Evolutionary conservation across 164 flowering plant species (phyloP), one percentile per base, ranked within the genome.

Genomic region (Vitis labrusca): DNA sequence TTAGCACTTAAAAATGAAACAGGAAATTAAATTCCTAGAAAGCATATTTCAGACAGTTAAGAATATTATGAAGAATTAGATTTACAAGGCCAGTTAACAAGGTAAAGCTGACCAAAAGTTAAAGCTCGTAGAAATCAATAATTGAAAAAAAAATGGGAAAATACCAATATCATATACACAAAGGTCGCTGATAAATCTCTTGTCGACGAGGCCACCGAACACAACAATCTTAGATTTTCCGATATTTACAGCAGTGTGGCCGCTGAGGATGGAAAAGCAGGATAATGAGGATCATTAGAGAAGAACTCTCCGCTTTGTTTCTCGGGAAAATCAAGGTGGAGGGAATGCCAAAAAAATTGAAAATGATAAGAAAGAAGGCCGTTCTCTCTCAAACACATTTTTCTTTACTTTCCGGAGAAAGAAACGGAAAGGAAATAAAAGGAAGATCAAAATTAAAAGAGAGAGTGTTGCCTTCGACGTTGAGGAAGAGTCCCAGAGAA

Each of bases 161-260:
- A 4, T 84, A 96, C 98, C 97, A 1, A 85, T 80, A 63, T 93
- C 98, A 66, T 84, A 93, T 16, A 96, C 97, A n/a, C 73, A 62
- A 64, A 92, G 70, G 72, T 96, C 99, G 70, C 68, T 77, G 72
- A 92, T 81, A 74, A 96, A 93, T 61, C 71, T 81, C 81, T 92
- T 93, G 71, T 96, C 95, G 30, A 88, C 75, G 16, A 96, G 86
- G 51, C 99, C 99, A 64, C 99, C 99, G 59, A 96, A 93, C 48
- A 96, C 78, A 19, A 96, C 89, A 57, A 90, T 80, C 85, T 85
- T 90, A 63, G 98, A 91, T 67, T 87, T 90, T 27, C 98, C 97
- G 16, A 96, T 80, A 73, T 80, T 84, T 47, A 92, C 95, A 15
- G 97, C 88, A 13, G 91, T 86, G 73, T 96, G 99, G 11, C 99